These are phyloP conservation scores for Diospyros kaki DNA, from an alignment of 148 eudicot species.

Conservation along the genomic window DNA sequence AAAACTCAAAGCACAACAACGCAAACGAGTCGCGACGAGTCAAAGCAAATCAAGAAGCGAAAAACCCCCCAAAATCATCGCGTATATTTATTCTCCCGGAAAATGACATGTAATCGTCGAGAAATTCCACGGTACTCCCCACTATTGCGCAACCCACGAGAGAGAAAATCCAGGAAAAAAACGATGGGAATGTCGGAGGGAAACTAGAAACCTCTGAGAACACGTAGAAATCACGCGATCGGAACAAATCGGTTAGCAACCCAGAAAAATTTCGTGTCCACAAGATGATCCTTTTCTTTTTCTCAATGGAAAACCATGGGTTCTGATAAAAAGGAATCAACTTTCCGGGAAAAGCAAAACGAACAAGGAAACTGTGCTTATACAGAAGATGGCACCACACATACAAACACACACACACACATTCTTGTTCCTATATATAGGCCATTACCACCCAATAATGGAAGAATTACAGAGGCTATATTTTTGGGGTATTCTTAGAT, in stretches of 20 bases:
- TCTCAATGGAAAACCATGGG: constrained; percentile 10
- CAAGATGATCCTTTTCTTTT: not conserved
- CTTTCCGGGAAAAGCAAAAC: constrained; percentile 5
- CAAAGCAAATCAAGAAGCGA: constrained; percentile 8
- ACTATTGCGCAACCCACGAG: constrained; percentile 7
- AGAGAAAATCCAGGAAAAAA: constrained; percentile 2
- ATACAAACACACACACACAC: not conserved
- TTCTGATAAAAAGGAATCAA: constrained; percentile 11
- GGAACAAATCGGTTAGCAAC: not conserved
- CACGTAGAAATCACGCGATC: constrained; percentile 11
- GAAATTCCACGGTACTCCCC: constrained; percentile 3
- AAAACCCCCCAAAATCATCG: not conserved
- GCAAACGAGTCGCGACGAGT: constrained; percentile 8
- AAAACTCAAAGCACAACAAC: constrained; percentile 10
- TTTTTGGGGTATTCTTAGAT: not conserved
- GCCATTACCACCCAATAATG: constrained; percentile 6
- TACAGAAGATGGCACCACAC: not conserved
- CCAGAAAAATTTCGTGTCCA: not conserved
- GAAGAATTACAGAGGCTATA: not conserved
- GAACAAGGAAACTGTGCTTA: not conserved
- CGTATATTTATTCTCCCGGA: not conserved
- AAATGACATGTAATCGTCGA: not conserved
- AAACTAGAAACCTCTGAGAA: not conserved
- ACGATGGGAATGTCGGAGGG: not conserved
- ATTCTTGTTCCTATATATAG: not conserved